Evolutionary conservation across 164 flowering plant genomes (phyloP).

Genomic region (Saururus chinensis): DNA sequence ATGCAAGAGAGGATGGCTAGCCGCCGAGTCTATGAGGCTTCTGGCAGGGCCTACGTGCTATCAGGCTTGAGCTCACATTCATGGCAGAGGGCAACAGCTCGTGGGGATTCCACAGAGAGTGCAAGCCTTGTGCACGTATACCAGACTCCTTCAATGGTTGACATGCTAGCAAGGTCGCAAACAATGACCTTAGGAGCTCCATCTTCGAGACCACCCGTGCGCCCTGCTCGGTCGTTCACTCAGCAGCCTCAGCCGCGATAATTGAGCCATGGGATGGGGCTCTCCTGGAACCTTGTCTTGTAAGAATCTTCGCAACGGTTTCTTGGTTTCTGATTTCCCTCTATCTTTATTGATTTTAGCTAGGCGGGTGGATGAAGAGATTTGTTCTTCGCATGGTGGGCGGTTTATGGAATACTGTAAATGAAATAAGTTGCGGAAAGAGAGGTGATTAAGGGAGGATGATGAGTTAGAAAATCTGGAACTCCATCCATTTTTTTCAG

Average conservation of each 20-base stretch:
- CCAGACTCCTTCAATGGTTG: constrained; percentile 84
- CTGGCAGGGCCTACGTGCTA: constrained; percentile 85
- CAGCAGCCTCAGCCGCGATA: constrained; percentile 43
- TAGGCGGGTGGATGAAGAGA: constrained; percentile 10
- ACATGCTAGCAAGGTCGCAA: constrained; percentile 81
- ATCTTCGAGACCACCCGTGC: constrained; percentile 21
- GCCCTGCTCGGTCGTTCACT: constrained; percentile 35
- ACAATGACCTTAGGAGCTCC: constrained; percentile 31
- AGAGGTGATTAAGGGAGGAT: constrained; percentile 1
- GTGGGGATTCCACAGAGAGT: constrained; percentile 71
- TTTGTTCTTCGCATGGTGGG: constrained; percentile 12
- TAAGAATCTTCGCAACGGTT: constrained; percentile 1
- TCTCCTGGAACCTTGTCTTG: constrained; percentile 7
- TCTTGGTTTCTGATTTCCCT: neutral
- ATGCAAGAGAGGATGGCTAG: constrained; percentile 90
- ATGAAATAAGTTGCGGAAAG: constrained; percentile 22
- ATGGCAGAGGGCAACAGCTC: constrained; percentile 92
- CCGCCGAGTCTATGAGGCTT: constrained; percentile 57
- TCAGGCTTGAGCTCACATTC: constrained; percentile 97
- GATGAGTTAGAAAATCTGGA: neutral
- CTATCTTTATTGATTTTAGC: constrained; percentile 12
- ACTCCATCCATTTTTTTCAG: neutral
- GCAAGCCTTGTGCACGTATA: constrained; percentile 56
- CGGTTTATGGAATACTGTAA: constrained; percentile 14
- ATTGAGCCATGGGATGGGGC: constrained; percentile 2